phyloP scores from a whole-genome alignment of 2,329 filamentous ascomycete genomes.

The Cladosporium sp. region DNA sequence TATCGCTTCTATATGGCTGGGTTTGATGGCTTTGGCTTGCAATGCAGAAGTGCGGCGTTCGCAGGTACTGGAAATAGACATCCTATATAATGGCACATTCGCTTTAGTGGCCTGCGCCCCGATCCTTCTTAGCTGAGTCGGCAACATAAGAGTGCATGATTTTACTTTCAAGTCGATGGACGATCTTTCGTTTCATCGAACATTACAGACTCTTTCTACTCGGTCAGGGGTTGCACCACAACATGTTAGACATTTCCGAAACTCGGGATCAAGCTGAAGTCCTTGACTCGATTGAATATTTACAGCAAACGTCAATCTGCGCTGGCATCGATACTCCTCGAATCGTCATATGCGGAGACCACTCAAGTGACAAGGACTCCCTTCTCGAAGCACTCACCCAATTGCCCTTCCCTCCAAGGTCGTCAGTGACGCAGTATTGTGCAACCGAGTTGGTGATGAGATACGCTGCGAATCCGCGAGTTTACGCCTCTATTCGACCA shows the following conservation, averaged over 20 bases:
- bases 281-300: not conserved
- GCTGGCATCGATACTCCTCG: slow-evolving; percentile 22
- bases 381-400: slow-evolving; percentile 5
- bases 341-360: slow-evolving; percentile 9
- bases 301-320: not conserved
- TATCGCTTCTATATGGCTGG: not conserved
- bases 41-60: not conserved
- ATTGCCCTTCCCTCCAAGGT: not conserved
- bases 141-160: not conserved
- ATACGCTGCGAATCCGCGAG: no score
- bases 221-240: no score
- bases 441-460: not conserved
- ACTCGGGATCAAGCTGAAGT: not conserved
- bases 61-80: not conserved
- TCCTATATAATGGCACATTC: not conserved
- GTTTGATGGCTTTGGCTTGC: not conserved
- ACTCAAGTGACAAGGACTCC: slow-evolving; percentile 1
- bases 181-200: no score
- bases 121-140: not conserved
- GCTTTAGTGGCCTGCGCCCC: not conserved
- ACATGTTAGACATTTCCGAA: no score
- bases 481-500: not conserved
- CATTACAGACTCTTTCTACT: no score
- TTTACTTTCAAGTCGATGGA: no score
- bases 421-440: not conserved